Evolutionary conservation across 306 rosid species (phyloP).

Genomic region (Malus sylvestris): DNA sequence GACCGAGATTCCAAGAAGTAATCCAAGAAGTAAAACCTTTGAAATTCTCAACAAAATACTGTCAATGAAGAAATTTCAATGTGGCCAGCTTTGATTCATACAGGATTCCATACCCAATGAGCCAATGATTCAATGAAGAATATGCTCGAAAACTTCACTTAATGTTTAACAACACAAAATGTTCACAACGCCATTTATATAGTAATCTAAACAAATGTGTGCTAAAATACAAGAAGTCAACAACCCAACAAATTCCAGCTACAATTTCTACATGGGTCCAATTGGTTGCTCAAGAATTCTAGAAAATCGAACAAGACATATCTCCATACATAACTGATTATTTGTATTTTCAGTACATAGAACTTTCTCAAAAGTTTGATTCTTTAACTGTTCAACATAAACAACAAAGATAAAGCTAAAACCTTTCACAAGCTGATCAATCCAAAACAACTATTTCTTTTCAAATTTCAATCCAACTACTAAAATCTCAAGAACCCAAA

Average conservation of each 20-base stretch:
- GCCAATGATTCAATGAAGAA: not conserved
- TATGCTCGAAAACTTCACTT: not conserved
- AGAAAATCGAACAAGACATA: not conserved
- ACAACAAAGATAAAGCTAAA: not conserved
- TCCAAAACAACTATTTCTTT: slow-evolving; percentile 1
- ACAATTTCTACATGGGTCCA: not conserved
- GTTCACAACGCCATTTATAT: not conserved
- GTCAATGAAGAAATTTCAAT: not conserved
- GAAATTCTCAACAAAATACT: not conserved
- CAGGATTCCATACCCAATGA: not conserved
- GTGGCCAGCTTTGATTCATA: not conserved
- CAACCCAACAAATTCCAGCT: not conserved
- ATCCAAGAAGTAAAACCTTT: not conserved
- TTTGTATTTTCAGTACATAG: not conserved
- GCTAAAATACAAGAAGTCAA: not conserved
- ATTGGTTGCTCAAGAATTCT: not conserved
- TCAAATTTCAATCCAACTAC: slow-evolving; percentile 3
- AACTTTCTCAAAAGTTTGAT: not conserved
- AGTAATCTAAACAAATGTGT: not conserved
- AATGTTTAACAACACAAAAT: not conserved
- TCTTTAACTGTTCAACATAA: not conserved
- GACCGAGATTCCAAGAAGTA: slow-evolving; percentile 1
- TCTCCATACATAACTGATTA: not conserved
- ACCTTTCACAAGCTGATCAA: not conserved
- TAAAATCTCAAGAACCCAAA: slow-evolving; percentile 2